Evolutionary conservation across 2,329 filamentous ascomycete species (phyloP), one percentile per base, ranked within the genome.

Genomic region (Ampelomyces quisqualis): DNA sequence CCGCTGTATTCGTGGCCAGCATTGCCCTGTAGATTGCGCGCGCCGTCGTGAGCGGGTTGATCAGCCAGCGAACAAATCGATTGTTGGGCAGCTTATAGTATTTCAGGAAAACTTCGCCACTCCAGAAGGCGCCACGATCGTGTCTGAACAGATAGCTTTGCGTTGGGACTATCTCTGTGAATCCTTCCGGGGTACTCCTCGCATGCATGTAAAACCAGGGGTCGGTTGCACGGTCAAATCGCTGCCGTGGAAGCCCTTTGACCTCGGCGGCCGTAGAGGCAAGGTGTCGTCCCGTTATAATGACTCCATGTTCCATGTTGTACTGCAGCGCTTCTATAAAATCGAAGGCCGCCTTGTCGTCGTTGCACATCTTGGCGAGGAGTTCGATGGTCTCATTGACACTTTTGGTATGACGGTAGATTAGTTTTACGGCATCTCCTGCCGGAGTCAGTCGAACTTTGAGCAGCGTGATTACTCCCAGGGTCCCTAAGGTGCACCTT

Each of bases 111-210:
- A 76, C 77, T 8, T 66, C 64, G 8, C 77, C 80, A 1, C 76
- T 76, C 80, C 81, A 85, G 67, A 85, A 85, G 2, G 75, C 79
- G 32, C 80, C 82, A 23, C 81, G 75, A 60, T 85, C 81, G 65
- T 82, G 84, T n/a, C 82, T 77, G 68, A 86, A 85, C 26, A 85
- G 74, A 61, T 85, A 85, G 54, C 84, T 81, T 4, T 65, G 62
- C 1, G 84, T 53, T 0, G 80, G 80, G 1, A 85, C 72, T 34
- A 60, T 43, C 45, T 74, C 72, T 1, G 24, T 27, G 18, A 35
- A 27, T 28, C 21, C 21, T 4, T 26, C 14, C 3, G 15, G 5
- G 7, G 29, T 33, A 3, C 29, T 27, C 22, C 28, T 36, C 10
- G 41, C 34, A 40, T 73, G 69, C 4, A 72, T 62, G 45, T 73